Evolutionary conservation across 805 yeast genomes (phyloP).

Genomic region (Zygotorulaspora sp.): DNA sequence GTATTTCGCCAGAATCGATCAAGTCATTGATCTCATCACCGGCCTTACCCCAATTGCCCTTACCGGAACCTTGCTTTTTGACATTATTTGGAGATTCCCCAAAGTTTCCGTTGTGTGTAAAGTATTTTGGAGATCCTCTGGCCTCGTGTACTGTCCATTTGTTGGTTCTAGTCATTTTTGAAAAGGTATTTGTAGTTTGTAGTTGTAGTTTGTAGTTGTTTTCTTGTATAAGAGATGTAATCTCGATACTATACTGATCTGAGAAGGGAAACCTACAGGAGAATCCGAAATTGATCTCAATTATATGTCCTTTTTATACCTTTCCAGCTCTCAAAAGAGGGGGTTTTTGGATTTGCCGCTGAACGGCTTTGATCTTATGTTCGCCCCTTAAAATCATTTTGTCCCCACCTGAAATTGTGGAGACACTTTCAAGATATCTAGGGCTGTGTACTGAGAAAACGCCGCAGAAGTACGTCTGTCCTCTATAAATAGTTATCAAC

Average conservation of each 20-base stretch:
- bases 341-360: conserved; percentile 1
- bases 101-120: conserved; percentile 68
- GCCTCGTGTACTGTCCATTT: conserved; percentile 67
- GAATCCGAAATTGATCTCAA: no score
- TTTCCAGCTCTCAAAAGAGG: not conserved
- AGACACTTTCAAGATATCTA: not conserved
- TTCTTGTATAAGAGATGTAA: no score
- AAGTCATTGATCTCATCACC: conserved; percentile 73
- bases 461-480: not conserved
- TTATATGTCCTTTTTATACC: not conserved
- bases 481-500: no score
- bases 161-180: conserved; percentile 67
- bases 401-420: not conserved
- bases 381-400: not conserved
- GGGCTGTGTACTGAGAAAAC: not conserved
- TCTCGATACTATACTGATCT: no score
- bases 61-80: conserved; percentile 83
- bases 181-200: conserved; percentile 1
- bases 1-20: conserved; percentile 53
- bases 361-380: not conserved
- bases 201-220: conserved; percentile 1
- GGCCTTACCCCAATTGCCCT: conserved; percentile 79
- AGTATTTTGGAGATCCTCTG: conserved; percentile 60
- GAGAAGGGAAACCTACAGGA: no score
- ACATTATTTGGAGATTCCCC: conserved; percentile 70